Base-by-base conservation (phyloP, 345 rosid species). In the Kernera saxatilis region DNA sequence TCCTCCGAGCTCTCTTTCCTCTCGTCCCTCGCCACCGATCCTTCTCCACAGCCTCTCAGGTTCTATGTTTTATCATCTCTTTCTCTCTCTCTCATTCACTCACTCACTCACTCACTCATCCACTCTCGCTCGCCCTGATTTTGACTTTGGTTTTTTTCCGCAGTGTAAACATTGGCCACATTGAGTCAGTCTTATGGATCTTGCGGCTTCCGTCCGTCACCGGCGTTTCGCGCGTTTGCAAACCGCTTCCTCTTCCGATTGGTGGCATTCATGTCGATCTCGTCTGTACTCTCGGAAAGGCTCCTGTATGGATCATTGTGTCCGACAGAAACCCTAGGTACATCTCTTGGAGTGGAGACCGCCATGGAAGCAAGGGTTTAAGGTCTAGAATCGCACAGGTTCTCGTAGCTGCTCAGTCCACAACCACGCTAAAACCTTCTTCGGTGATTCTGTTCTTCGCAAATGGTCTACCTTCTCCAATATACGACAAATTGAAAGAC, bases 201-300 rank as follows among this genome's bases (percentile, higher is more conserved):
- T 84, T 93, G 8, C 86, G 72, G 14, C 87, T 76, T 43, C 90
- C 94, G 12, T 84, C 52, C 8, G 60, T 89, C 23, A 73, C 80
- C 12, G 94, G 86, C 40, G 93, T 91, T 70, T 87, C 98, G 0
- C 91, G 98, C 4, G 94, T 86, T 51, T 93, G 96, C 79, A 87
- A 89, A 77, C 81, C 87, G 12, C 33, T 90, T 15, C 82, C 87
- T 59, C 63, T 75, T 6, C 27, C 78, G n/a, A 63, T 10, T 35
- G 57, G 48, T 33, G 43, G 25, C 6, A 83, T 77, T 22, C 89
- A 93, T 76, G 91, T 90, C 10, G 91, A 93, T 70, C 50, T 93
- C 10, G 88, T 91, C 0, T 91, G 98, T 48, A 85, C 79, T 41
- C 79, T 91, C 32, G 75, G 81, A 40, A 87, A 78, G 33, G 58